Evolutionary conservation across 2,329 filamentous ascomycete genomes (phyloP).

Genomic region (Parasarocladium wereldwijsianum): DNA sequence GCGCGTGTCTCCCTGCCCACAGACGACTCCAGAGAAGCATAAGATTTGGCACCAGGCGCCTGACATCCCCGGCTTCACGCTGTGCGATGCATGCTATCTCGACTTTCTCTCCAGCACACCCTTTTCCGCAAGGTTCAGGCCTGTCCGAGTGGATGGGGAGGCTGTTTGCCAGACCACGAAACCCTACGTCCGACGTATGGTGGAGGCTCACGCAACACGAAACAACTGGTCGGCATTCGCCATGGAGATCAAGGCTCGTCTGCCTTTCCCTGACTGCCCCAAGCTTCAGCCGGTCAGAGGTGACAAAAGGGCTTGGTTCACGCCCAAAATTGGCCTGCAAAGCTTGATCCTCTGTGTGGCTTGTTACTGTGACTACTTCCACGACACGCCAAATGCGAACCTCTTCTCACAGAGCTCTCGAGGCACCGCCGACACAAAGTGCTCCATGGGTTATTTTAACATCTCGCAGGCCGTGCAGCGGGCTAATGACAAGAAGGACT

Average conservation of each 20-base stretch:
- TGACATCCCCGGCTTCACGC: constrained; percentile 14
- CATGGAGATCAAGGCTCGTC: not conserved
- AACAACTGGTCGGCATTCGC: not conserved
- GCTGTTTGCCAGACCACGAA: not conserved
- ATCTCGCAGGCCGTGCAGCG: not conserved
- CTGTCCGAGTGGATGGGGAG: constrained; percentile 2
- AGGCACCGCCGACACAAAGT: not conserved
- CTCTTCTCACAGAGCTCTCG: constrained; percentile 1
- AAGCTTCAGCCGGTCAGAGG: not conserved
- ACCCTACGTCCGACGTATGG: not conserved
- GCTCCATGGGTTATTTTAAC: not conserved
- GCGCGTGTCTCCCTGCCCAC: constrained; percentile 8
- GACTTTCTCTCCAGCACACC: constrained; percentile 16
- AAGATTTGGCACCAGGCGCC: constrained; percentile 19
- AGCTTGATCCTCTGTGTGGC: constrained; percentile 7
- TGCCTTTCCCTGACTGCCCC: not conserved
- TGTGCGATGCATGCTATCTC: constrained; percentile 25
- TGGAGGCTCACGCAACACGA: not conserved
- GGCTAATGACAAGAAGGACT: not conserved
- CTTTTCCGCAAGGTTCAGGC: constrained; percentile 16
- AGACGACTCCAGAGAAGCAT: constrained; percentile 6
- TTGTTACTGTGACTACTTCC: constrained; percentile 7
- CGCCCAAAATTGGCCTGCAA: not conserved
- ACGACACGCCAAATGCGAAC: constrained; percentile 4
- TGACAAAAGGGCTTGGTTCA: not conserved